A percentile compares a stretch with the other conserved stretches of the same genome.
These are phyloP conservation scores for Arthrobotrys pseudoclavata DNA, from an alignment of 2,329 filamentous ascomycete genomes.

Conservation along the genomic window DNA sequence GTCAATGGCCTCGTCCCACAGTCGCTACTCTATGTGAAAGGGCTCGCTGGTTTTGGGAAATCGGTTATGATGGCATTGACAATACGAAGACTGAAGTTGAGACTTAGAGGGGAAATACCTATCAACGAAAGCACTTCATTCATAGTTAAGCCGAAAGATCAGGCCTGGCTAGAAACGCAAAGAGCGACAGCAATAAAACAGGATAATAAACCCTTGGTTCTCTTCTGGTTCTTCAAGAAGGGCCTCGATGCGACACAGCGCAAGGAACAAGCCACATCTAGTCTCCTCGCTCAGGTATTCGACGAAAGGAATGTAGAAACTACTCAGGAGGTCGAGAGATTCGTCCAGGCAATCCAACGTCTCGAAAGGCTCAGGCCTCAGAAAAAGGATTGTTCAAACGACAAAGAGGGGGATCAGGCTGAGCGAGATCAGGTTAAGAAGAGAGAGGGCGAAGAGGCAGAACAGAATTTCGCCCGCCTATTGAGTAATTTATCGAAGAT, in stretches of 20 bases:
- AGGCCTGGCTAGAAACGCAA: not conserved
- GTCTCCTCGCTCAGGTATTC: constrained; percentile 20
- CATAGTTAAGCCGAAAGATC: not conserved
- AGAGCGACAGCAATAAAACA: not conserved
- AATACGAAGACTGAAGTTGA: constrained; percentile 14
- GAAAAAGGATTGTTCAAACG: not conserved
- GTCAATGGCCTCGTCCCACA: not conserved
- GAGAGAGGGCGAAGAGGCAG: not conserved
- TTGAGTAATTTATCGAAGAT: constrained; percentile 17
- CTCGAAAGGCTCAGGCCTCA: not conserved
- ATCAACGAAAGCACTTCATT: constrained; percentile 26
- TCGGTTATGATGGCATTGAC: constrained; percentile 38
- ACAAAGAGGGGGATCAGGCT: not conserved
- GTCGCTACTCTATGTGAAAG: constrained; percentile 35
- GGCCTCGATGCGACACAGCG: constrained; percentile 16
- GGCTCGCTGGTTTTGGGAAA: constrained; percentile 39
- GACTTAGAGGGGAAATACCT: not conserved
- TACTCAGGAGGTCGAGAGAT: not conserved
- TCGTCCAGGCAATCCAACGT: not conserved
- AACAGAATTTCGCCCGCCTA: not conserved
- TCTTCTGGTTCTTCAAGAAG: constrained; percentile 40
- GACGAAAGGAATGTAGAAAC: not conserved
- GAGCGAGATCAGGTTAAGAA: not conserved
- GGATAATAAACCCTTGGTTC: constrained; percentile 7
- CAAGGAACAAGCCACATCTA: not conserved